These are phyloP conservation scores for Cichorium intybus DNA, from an alignment of 140 eudicot genomes.

Conservation along the genomic window DNA sequence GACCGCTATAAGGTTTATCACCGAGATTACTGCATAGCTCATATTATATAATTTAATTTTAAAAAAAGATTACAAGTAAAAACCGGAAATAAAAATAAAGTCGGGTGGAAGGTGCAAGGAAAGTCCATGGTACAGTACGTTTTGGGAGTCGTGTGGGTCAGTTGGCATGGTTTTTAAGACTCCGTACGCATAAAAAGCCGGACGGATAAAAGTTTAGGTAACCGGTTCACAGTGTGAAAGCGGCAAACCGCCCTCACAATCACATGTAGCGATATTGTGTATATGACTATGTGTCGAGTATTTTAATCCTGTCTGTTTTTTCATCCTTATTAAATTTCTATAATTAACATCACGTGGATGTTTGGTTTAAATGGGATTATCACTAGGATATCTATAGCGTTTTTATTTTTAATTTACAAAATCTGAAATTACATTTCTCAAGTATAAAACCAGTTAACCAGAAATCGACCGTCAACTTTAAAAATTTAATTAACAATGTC, in stretches of 20 bases:
- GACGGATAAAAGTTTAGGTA: slow-evolving; percentile 21
- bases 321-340: neutral
- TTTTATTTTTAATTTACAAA: no score
- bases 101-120: slow-evolving; percentile 19
- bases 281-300: neutral
- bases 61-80: no score
- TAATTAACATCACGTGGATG: slow-evolving; percentile 1
- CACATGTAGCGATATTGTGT: neutral
- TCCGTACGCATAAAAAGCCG: slow-evolving; percentile 27
- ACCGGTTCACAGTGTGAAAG: slow-evolving; percentile 28
- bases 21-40: no score
- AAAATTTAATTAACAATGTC: no score
- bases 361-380: no score
- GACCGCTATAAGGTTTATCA: no score
- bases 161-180: slow-evolving; percentile 15
- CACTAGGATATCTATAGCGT: no score
- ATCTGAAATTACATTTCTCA: no score
- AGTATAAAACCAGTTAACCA: no score
- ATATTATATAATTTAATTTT: no score
- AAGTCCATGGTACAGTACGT: slow-evolving; percentile 1
- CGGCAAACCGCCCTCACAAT: slow-evolving; percentile 28
- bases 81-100: neutral
- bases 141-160: slow-evolving; percentile 13
- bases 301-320: neutral
- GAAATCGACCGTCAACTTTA: no score